Evolutionary conservation across 768 basidiomycete species (phyloP).

Genomic region (Suillus subalutaceus): DNA sequence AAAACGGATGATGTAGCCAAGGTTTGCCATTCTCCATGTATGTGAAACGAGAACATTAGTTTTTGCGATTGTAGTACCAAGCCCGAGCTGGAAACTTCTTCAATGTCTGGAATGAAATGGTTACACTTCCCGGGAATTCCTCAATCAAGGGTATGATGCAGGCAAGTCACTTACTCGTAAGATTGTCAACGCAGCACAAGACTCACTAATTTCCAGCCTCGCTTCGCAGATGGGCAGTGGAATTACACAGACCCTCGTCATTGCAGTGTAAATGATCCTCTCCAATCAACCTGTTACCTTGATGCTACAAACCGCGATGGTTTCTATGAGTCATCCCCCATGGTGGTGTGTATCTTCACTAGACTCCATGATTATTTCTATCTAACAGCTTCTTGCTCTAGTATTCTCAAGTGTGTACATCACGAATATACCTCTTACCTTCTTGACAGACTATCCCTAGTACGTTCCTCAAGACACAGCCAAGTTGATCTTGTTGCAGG

Average conservation of each 20-base stretch:
- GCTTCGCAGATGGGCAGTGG: constrained; percentile 58
- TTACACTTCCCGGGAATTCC: constrained; percentile 50
- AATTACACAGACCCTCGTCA: constrained; percentile 69
- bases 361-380: background rate
- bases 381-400: constrained; percentile 21
- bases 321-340: constrained; percentile 67
- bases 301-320: constrained; percentile 58
- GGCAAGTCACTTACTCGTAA: constrained; percentile 32
- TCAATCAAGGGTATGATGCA: constrained; percentile 62
- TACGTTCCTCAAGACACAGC: constrained; percentile 70
- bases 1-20: constrained; percentile 52
- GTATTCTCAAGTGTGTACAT: constrained; percentile 54
- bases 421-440: background rate
- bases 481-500: constrained; percentile 61
- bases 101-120: constrained; percentile 62
- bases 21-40: constrained; percentile 32
- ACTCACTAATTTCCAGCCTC: constrained; percentile 41
- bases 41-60: background rate
- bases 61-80: constrained; percentile 44
- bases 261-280: constrained; percentile 65
- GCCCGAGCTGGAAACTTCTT: constrained; percentile 56
- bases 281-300: constrained; percentile 59
- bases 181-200: background rate
- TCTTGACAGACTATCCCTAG: constrained; percentile 30
- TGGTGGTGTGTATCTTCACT: constrained; percentile 46